A percentile compares a stretch with the other conserved stretches of the same genome.
phyloP scores from a whole-genome alignment of 2,329 filamentous ascomycete genomes.

The Fusarium globosum region DNA sequence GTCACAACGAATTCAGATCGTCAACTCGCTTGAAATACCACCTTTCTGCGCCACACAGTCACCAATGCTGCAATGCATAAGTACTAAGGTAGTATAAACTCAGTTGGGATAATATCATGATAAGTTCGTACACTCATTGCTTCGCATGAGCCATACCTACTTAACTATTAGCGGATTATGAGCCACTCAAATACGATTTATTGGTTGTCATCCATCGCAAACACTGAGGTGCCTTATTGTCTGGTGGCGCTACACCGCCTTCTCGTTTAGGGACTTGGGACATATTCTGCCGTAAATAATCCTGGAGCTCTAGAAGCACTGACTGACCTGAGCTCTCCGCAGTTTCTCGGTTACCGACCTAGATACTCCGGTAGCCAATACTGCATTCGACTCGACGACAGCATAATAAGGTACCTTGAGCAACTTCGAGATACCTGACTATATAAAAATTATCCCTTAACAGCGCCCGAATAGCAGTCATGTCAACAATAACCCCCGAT shows the following conservation, averaged over 20 bases:
- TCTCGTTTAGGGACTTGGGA: background rate
- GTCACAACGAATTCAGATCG: background rate
- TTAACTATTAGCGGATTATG: background rate
- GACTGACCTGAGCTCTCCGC: conserved; percentile 11
- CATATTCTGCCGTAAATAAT: conserved; percentile 32
- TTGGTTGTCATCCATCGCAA: background rate
- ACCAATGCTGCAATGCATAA: background rate
- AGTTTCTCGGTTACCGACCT: background rate
- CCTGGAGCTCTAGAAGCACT: conserved; percentile 21
- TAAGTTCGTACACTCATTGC: background rate
- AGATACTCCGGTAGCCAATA: conserved; percentile 18
- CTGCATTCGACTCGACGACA: background rate
- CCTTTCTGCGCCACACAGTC: background rate
- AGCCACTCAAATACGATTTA: background rate
- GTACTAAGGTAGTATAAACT: background rate
- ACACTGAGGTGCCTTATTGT: background rate
- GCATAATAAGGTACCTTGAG: background rate
- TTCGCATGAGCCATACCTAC: too few relatives aligned
- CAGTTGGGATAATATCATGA: background rate
- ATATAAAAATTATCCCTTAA: background rate
- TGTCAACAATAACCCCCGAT: conserved; percentile 86
- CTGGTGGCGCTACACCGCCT: conserved; percentile 17
- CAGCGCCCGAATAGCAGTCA: conserved; percentile 49
- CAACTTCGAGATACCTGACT: background rate
- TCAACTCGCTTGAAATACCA: background rate